These are phyloP conservation scores for rapeseed (Brassica napus) DNA, from an alignment of 345 rosid species.

Conservation along the genomic window Da-Ae NC_063435.1:12585001-12585500, in stretches of 20 bases:
- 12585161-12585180: neutral
- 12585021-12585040: neutral
- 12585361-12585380: constrained; percentile 43
- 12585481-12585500: constrained; percentile 39
- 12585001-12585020: too few relatives aligned
- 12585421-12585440: constrained; percentile 34
- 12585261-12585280: too few relatives aligned
- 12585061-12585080: neutral
- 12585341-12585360: neutral
- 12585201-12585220: neutral
- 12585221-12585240: neutral
- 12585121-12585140: neutral
- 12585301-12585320: neutral
- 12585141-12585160: neutral
- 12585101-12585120: neutral
- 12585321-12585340: neutral
- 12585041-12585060: neutral
- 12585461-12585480: constrained; percentile 12
- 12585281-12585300: neutral
- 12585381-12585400: constrained; percentile 35
- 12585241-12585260: too few relatives aligned
- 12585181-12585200: neutral
- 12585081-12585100: neutral
- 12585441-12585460: neutral
- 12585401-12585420: constrained; percentile 40